phyloP scores from a whole-genome alignment of 495 filamentous ascomycete genomes.

The Xylaria flabelliformis region DNA sequence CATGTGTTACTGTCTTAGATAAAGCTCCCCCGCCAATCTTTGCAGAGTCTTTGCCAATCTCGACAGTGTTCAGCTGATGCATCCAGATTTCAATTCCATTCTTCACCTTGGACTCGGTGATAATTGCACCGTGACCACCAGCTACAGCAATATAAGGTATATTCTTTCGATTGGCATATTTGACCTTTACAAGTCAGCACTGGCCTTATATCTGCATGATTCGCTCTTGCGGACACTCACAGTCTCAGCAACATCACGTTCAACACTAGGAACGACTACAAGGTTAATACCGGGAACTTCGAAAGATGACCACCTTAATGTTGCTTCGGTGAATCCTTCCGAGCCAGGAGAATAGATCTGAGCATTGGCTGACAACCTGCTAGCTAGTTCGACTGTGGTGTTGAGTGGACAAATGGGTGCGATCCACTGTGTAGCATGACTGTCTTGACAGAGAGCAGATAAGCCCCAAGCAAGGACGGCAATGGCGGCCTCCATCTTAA shows the following conservation, averaged over 20 bases:
- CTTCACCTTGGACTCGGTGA: slow-evolving; percentile 46
- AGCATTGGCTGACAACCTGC: slow-evolving; percentile 27
- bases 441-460: too few species aligned
- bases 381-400: too few species aligned
- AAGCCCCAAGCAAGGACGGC: too few species aligned
- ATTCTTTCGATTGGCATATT: slow-evolving; percentile 50
- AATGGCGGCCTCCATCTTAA: too few species aligned
- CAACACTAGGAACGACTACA: slow-evolving; percentile 51
- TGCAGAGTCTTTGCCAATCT: slow-evolving; percentile 52
- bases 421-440: too few species aligned
- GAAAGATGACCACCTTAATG: slow-evolving; percentile 48
- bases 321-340: slow-evolving; percentile 42
- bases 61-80: slow-evolving; percentile 45
- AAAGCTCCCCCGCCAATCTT: slow-evolving; percentile 56
- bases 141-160: slow-evolving; percentile 54
- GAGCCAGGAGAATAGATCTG: slow-evolving; percentile 50
- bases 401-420: too few species aligned
- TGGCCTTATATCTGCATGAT: too few species aligned
- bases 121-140: slow-evolving; percentile 51
- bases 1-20: slow-evolving; percentile 36
- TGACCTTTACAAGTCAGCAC: slow-evolving; percentile 28
- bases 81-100: slow-evolving; percentile 55
- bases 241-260: slow-evolving; percentile 51
- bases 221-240: slow-evolving; percentile 17
- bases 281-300: slow-evolving; percentile 44